Base-by-base conservation (phyloP, 1,139 yeast genomes). In the Candida buenavistaensis region DNA sequence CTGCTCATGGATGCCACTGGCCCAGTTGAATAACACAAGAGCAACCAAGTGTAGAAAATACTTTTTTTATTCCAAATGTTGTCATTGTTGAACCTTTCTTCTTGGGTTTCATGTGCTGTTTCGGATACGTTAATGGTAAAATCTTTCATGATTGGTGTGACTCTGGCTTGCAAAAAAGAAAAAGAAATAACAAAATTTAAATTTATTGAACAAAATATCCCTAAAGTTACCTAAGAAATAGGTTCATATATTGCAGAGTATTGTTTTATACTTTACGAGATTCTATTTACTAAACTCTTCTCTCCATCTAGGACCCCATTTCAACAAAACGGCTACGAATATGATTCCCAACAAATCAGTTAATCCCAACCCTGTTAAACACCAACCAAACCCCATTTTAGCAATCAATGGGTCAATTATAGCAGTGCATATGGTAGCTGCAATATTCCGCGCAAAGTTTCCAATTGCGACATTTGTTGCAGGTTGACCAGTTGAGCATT, bases 401-500 rank as follows among this genome's bases (percentile, higher is more conserved):
- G 51, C 37, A 7, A 68, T 59, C 9, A 77, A 44, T 13, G 52
- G 59, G 5, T 68, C 64, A 15, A 77, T 62, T 3, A 75, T 55
- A 0, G 66, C 75, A 0, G 82, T 71, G 16, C 80, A 67, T 1
- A 76, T 61, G 2, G 81, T 80, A 1, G 84, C 83, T 0, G 78
- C 77, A 6, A 68, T 49, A 44, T 78, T 78, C 47, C 84, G 59
- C 54, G 75, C 67, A 38, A 74, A 59, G 41, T 78, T 76, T 1
- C 78, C 79, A 36, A 78, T 56, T 0, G 84, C 81, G 9, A 78
- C 79, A 40, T 72, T 64, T 0, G 80, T 66, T 1, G 82, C 78
- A 1, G 81, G 77, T 41, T 72, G 74, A 1, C 68, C 71, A 2
- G 71, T 61, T 7, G 76, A 57, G 35, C 78, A 62, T 43, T 78